Evolutionary conservation across 176 grass and related monocot species (phyloP), one percentile per base, ranked within the genome.

Genomic region (Oryza glumipatula): DNA sequence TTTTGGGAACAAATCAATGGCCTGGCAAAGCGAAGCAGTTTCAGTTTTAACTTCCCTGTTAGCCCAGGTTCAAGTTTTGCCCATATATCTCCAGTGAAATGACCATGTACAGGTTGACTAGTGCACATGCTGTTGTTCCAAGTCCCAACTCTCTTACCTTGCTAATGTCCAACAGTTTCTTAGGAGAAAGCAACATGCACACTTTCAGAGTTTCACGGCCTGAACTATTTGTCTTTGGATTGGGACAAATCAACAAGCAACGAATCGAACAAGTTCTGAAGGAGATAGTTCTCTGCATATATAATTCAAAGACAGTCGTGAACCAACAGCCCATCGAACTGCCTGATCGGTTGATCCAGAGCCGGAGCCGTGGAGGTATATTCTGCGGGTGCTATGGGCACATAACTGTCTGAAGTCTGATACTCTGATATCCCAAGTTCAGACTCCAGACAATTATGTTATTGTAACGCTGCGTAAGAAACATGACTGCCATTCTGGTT

Each of bases 191-290:
- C 22, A 15, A 32, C 23, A 15, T 0, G 71, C 71, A 73, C 23
- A 49, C 14, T 0, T 16, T 22, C 1, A 47, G 8, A 49, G 5
- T 72, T 72, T 72, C 21, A 46, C 11, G 41, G 15, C 13, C 44
- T 73, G 21, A 41, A 73, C n/a, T 26, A 5, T 73, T 73, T 14
- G n/a, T 73, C 17, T 6, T 14, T 28, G 70, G 43, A 14, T 46
- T 73, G 43, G 70, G 45, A 80, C 26, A 32, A 49, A 80, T 73
- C 13, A 65, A 39, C n/a, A 72, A 12, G 41, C 14, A 73, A 56
- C 21, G 65, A 28, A 39, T 12, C 46, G 4, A 72, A 76, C 28
- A 51, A 80, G 32, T 9, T 44, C 7, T 65, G 23, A 0, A 38
- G 67, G 43, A 44, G 38, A 65, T 44, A 2, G 43, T 44, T 44